These are phyloP conservation scores for Chaetomium strumarium DNA, from an alignment of 2,329 filamentous ascomycete genomes.

Conservation along the genomic window DNA sequence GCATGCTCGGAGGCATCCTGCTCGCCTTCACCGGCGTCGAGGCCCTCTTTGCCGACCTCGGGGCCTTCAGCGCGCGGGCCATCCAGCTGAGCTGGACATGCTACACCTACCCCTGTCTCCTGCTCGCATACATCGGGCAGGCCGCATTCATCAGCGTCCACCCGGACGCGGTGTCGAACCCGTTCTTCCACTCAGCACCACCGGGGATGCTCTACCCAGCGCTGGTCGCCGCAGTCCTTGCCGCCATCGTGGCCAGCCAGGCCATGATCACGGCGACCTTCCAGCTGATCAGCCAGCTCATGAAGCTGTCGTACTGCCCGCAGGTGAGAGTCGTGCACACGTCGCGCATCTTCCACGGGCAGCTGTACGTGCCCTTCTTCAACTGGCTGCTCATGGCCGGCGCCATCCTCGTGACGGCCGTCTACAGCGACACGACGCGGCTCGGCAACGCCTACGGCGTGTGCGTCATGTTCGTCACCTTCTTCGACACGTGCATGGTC, in stretches of 20 bases:
- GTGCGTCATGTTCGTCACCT: slow-evolving; percentile 74
- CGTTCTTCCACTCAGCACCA: slow-evolving; percentile 67
- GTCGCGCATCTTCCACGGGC: slow-evolving; percentile 62
- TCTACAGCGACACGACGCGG: slow-evolving; percentile 64
- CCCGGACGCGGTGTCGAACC: slow-evolving; percentile 55
- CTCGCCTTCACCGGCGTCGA: slow-evolving; percentile 75
- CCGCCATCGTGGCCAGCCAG: slow-evolving; percentile 70
- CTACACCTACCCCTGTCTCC: slow-evolving; percentile 60
- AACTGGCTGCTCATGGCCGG: slow-evolving; percentile 76
- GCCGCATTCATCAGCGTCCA: slow-evolving; percentile 62
- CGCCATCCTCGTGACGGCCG: slow-evolving; percentile 65
- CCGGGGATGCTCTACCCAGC: slow-evolving; percentile 60
- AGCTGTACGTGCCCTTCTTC: slow-evolving; percentile 68
- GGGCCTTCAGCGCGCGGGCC: slow-evolving; percentile 64
- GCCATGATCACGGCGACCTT: slow-evolving; percentile 74
- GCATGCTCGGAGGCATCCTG: slow-evolving; percentile 62
- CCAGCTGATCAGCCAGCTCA: slow-evolving; percentile 63
- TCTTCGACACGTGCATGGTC: slow-evolving; percentile 71
- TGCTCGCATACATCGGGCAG: slow-evolving; percentile 65
- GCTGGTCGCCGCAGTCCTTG: slow-evolving; percentile 62
- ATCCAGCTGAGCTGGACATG: slow-evolving; percentile 69
- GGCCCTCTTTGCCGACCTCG: slow-evolving; percentile 71
- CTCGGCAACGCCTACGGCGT: slow-evolving; percentile 72
- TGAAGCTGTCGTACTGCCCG: slow-evolving; percentile 66
- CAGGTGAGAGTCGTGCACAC: slow-evolving; percentile 70